Conservation (phyloP, 1,139 yeast genomes). For the Hanseniaspora sp. region DNA sequence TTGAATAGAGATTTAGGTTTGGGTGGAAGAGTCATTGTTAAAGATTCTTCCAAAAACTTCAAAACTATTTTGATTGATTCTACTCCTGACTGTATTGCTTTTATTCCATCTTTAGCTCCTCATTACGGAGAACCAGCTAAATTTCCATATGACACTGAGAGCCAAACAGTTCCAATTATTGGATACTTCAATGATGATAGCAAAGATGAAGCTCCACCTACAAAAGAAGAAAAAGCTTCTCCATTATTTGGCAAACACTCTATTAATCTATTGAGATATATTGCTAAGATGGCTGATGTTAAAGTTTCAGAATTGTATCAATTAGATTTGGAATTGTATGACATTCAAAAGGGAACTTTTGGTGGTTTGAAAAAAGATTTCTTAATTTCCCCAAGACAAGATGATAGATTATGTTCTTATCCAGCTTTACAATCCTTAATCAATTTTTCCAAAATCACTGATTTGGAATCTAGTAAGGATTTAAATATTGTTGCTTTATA, state of each 20-base stretch:
- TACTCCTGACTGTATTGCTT: constrained; percentile 52
- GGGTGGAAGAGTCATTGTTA: constrained; percentile 49
- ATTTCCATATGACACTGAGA: constrained; percentile 49
- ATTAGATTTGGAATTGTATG: constrained; percentile 52
- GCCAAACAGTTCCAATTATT: constrained; percentile 51
- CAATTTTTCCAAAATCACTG: constrained; percentile 30
- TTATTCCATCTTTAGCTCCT: constrained; percentile 54
- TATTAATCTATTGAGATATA: constrained; percentile 43
- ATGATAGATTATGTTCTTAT: constrained; percentile 55
- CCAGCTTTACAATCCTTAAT: constrained; percentile 46
- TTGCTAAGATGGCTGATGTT: constrained; percentile 40
- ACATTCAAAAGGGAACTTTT: constrained; percentile 49
- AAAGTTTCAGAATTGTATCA: constrained; percentile 45
- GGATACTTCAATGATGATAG: constrained; percentile 34
- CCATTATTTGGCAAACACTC: constrained; percentile 56
- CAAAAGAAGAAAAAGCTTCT: constrained; percentile 50
- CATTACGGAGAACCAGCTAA: constrained; percentile 47
- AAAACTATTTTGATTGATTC: constrained; percentile 41
- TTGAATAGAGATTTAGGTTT: constrained; percentile 58
- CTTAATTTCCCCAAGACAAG: constrained; percentile 53
- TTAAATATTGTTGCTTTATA: constrained; percentile 44
- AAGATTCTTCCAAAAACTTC: constrained; percentile 28
- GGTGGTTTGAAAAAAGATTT: constrained; percentile 56
- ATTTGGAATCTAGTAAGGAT: constrained; percentile 27
- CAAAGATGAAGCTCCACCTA: constrained; percentile 30